Evolutionary conservation across 441 rosid genomes (phyloP), one percentile per base, ranked within the genome.

Genomic region (Euphorbia schlechtendalii): DNA sequence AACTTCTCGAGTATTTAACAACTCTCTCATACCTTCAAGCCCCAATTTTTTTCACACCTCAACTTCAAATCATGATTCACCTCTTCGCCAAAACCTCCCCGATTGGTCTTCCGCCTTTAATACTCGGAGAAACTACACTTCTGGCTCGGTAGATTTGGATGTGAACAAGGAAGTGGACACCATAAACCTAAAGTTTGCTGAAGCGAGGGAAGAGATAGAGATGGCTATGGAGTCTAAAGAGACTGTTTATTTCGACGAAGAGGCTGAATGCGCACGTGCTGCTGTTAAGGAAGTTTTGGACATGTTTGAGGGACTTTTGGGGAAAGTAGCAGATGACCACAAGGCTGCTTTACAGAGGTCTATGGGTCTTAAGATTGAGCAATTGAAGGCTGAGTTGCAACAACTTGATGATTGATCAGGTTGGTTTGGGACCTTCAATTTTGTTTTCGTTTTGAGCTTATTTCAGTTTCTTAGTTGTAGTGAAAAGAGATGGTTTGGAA

Each of bases 291-390:
- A 94, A 54, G 92, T 82, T 41, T 27, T 85, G 72, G 86, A 81
- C 66, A 54, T 83, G 89, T 94, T 86, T 70, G 75, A 81, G 2
- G 86, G 80, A 60, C 78, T 89, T 49, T 61, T 87, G 57, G 78
- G 63, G 30, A 90, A 82, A 74, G 64, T 89, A 15, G 71, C 84
- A 0, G 88, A 86, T 75, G 68, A 69, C 20, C 79, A 81, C 65
- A 84, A 66, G 79, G 79, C 84, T 0, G 84, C 85, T 7, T 59
- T 93, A 71, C 91, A 76, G 69, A 75, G 96, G 65, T 93, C 99
- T 7, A 93, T 93, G 99, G 97, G 99, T 15, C 84, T 90, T 21
- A 93, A 93, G 88, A 88, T 93, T 46, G 93, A 93, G 85, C 99
- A 93, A 77, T 71, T 90, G 60, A 90, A 90, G 76, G 97, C 96